These are phyloP conservation scores for Eucalyptus viminalis DNA, from an alignment of 345 rosid genomes.

Conservation along the genomic window DNA sequence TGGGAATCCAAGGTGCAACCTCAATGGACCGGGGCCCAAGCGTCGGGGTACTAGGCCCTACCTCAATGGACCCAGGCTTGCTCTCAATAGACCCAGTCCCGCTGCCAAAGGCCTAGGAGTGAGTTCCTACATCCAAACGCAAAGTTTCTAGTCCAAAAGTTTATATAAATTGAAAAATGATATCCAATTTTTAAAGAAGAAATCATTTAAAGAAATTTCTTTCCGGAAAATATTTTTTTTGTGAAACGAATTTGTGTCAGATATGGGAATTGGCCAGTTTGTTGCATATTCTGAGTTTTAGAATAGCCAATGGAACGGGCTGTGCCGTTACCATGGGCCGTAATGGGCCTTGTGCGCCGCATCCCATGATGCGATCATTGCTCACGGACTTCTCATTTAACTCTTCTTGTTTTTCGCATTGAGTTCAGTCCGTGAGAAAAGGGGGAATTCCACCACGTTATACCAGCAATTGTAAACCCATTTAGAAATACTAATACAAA, in stretches of 20 bases:
- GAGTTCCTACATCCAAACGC: neutral
- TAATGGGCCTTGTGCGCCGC: neutral
- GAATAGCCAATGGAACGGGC: neutral
- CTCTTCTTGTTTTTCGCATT: neutral
- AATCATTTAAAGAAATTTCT: neutral
- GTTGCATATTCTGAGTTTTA: neutral
- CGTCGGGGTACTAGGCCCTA: accelerated
- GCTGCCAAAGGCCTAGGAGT: accelerated
- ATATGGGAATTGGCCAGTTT: neutral
- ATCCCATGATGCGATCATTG: neutral
- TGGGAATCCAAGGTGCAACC: neutral
- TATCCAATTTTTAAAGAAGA: too few species aligned
- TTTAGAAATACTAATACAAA: neutral
- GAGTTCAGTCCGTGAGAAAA: neutral
- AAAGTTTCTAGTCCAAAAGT: neutral
- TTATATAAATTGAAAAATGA: neutral
- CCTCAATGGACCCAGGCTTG: neutral
- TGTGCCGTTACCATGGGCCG: neutral
- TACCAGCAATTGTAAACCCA: neutral
- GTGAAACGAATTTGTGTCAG: neutral
- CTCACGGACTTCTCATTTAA: neutral
- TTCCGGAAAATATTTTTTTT: too few species aligned
- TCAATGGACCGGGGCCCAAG: neutral
- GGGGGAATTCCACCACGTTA: neutral
- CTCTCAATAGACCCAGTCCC: accelerated